These are phyloP conservation scores for Penicillium sclerotiorum DNA, from an alignment of 2,329 filamentous ascomycete genomes.

Conservation along the genomic window DNA sequence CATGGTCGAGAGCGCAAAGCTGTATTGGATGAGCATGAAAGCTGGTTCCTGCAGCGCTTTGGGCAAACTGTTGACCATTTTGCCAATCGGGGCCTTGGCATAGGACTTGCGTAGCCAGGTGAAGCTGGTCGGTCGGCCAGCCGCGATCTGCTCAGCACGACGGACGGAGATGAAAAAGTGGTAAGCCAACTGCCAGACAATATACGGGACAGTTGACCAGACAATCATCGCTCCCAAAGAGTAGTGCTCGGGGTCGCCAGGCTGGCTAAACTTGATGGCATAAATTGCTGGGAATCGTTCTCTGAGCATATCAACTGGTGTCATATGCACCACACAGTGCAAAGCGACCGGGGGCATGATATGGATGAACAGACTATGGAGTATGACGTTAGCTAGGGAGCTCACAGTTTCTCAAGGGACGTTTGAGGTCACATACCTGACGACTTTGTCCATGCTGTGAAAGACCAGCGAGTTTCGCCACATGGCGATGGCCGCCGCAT, in stretches of 20 bases:
- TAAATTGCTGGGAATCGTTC: slow-evolving; percentile 82
- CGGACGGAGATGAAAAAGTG: slow-evolving; percentile 95
- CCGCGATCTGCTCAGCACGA: slow-evolving; percentile 92
- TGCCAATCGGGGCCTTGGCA: slow-evolving; percentile 84
- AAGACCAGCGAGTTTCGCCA: slow-evolving; percentile 99
- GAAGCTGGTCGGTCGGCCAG: slow-evolving; percentile 92
- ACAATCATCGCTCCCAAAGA: slow-evolving; percentile 80
- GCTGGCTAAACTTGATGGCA: slow-evolving; percentile 69
- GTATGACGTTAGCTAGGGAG: background rate
- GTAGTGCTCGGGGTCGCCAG: slow-evolving; percentile 78
- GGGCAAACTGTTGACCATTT: slow-evolving; percentile 78
- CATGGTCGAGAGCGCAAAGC: slow-evolving; percentile 89
- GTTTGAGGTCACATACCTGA: slow-evolving; percentile 60
- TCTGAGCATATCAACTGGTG: slow-evolving; percentile 66
- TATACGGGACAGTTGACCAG: slow-evolving; percentile 92
- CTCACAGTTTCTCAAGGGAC: background rate
- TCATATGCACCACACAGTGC: slow-evolving; percentile 87
- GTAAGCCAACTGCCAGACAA: slow-evolving; percentile 88
- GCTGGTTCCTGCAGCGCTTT: slow-evolving; percentile 76
- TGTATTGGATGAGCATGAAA: slow-evolving; percentile 96
- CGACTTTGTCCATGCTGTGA: slow-evolving; percentile 97
- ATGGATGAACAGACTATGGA: slow-evolving; percentile 83
- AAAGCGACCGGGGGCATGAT: slow-evolving; percentile 97
- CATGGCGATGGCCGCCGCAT: slow-evolving; percentile 96
- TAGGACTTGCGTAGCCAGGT: slow-evolving; percentile 96